Conservation (phyloP, 2,329 filamentous ascomycete species). For the Penicillium sp. region DNA sequence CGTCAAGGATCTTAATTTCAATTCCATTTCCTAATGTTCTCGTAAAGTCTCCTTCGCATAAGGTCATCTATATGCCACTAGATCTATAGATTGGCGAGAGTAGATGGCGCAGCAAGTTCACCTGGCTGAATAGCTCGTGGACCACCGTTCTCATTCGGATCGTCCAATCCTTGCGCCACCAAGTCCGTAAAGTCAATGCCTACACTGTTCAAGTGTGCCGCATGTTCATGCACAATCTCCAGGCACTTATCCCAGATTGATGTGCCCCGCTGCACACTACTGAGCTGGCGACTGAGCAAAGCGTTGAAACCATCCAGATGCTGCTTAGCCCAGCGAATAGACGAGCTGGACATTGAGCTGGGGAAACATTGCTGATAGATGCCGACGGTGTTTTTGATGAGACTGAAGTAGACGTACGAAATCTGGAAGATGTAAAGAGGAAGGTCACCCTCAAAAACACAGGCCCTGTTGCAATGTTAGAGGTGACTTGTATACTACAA, state of each 20-base stretch:
- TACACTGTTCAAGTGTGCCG: slow-evolving; percentile 75
- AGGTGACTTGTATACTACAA: not conserved
- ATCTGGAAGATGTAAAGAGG: slow-evolving; percentile 93
- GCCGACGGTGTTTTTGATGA: slow-evolving; percentile 88
- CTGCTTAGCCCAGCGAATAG: slow-evolving; percentile 97
- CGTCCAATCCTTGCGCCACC: slow-evolving; percentile 60
- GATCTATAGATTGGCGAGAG: not conserved
- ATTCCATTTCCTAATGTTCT: not conserved
- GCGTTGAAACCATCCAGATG: slow-evolving; percentile 88
- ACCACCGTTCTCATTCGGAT: slow-evolving; percentile 1
- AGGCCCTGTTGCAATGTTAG: slow-evolving; percentile 63
- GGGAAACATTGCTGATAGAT: slow-evolving; percentile 89
- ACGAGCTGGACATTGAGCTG: slow-evolving; percentile 83
- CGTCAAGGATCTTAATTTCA: not conserved
- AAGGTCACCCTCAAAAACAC: slow-evolving; percentile 91
- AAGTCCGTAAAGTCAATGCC: slow-evolving; percentile 86
- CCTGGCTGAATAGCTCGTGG: slow-evolving; percentile 6
- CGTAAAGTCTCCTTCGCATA: not conserved
- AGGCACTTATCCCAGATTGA: slow-evolving; percentile 81
- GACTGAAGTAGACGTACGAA: slow-evolving; percentile 91
- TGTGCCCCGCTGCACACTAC: slow-evolving; percentile 75
- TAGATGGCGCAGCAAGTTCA: slow-evolving; percentile 5
- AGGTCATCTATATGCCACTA: not conserved
- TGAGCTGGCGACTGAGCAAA: slow-evolving; percentile 79
- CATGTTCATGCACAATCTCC: slow-evolving; percentile 76